A percentile compares a stretch with the other conserved stretches of the same genome.
These are phyloP conservation scores for Alternaria gaisen DNA, from an alignment of 2,329 filamentous ascomycete genomes.

Conservation along the genomic window DNA sequence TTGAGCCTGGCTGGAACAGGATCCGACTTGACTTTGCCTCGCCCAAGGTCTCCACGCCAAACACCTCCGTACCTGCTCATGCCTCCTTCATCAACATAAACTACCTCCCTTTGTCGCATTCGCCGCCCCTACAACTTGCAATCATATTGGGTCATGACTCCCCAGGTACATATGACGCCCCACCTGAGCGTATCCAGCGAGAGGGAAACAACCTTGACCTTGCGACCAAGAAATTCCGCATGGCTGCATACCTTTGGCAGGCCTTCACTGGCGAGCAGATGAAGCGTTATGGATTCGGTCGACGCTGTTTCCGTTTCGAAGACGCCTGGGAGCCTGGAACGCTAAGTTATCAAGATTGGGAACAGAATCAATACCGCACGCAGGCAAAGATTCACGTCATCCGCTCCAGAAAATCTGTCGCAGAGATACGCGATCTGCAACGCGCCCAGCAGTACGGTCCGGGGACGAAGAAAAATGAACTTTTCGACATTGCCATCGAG, in stretches of 20 bases:
- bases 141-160: constrained; percentile 91
- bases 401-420: constrained; percentile 81
- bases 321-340: constrained; percentile 93
- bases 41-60: constrained; percentile 77
- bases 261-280: constrained; percentile 97
- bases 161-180: constrained; percentile 81
- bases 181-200: constrained; percentile 75
- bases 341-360: constrained; percentile 76
- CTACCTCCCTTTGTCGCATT: constrained; percentile 79
- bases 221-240: constrained; percentile 88
- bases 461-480: constrained; percentile 73
- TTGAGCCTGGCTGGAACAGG: constrained; percentile 90
- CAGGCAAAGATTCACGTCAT: constrained; percentile 92
- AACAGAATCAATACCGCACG: constrained; percentile 78
- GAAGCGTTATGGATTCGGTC: constrained; percentile 85
- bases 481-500: constrained; percentile 80
- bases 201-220: constrained; percentile 84
- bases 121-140: constrained; percentile 87
- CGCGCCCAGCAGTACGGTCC: constrained; percentile 78
- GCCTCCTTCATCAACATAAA: constrained; percentile 83
- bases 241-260: constrained; percentile 96
- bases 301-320: constrained; percentile 88
- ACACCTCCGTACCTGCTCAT: constrained; percentile 74
- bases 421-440: constrained; percentile 81
- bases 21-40: constrained; percentile 88